Evolutionary conservation across 2,329 filamentous ascomycete species (phyloP), one percentile per base, ranked within the genome.

Genomic region (Cladosporium sp.): DNA sequence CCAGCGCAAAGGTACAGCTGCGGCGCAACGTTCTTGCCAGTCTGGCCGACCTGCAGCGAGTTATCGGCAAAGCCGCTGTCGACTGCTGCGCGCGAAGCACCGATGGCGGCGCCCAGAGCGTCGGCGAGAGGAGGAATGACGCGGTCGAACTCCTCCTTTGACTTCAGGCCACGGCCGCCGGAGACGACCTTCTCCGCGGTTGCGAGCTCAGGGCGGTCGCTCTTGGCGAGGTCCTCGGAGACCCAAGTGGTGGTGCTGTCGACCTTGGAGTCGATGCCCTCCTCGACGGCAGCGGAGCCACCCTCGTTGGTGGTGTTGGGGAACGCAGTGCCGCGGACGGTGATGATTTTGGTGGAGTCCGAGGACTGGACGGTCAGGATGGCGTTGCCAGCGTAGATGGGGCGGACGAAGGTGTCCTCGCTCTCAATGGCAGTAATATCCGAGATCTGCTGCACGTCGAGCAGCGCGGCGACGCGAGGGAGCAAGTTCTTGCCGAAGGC

Each of bases 31-130:
- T 98, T 96, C 86, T 99, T 99, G 75, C 95, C 95, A 16, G 95
- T 99, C 84, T 99, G 95, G 55, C 95, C 95, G 70, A 99, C 94
- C 81, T 99, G 95, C 72, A 99, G 83, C 79, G 92, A 97, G 85
- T 99, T 99, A 82, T 99, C 95, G 33, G 95, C 95, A 76, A 97
- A 99, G 5, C 95, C 95, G 73, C 91, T 96, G 81, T 99, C 95
- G 49, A 99, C 95, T 11, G 95, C 95, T 21, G 95, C 95, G 73
- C 95, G 89, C 61, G 92, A 97, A 31, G 95, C 95, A 73, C 95
- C 95, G 67, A 99, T 93, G 5, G 95, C 95, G n/a, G 95, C 95
- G 53, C 93, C 94, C 3, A 99, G 85, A 0, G 92, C 88, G 78
- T 99, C 95, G 1, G 95, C 95, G 64, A 99, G 86, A 52, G 95